phyloP scores from a whole-genome alignment of 768 basidiomycete species.

The Bullera alba region DNA sequence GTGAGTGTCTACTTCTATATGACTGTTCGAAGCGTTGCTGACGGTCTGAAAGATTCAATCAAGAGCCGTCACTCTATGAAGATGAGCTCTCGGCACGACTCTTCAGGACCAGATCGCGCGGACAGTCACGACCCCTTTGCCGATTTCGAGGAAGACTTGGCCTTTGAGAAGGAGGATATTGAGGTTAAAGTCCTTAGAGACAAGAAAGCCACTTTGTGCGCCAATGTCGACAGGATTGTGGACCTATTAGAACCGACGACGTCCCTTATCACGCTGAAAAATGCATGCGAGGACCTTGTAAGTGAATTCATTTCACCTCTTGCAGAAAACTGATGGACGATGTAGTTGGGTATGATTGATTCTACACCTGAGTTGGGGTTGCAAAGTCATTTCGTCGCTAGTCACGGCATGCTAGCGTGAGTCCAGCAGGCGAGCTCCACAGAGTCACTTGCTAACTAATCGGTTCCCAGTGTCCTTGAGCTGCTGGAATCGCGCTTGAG shows the following conservation, averaged over 20 bases:
- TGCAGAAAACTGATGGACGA: neutral
- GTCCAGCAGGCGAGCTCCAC: neutral
- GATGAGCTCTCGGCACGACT: conserved; percentile 51
- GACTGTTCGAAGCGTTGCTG: too few relatives aligned
- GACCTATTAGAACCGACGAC: conserved; percentile 77
- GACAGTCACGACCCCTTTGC: conserved; percentile 95
- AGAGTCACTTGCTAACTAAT: neutral
- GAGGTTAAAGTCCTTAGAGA: conserved; percentile 89
- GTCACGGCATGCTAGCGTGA: conserved; percentile 84
- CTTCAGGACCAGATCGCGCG: conserved; percentile 79
- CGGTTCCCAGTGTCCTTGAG: conserved; percentile 58
- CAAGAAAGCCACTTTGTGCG: conserved; percentile 80
- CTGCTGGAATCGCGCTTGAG: conserved; percentile 81
- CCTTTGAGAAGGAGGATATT: conserved; percentile 59
- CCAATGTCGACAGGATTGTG: conserved; percentile 71
- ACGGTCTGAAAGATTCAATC: neutral
- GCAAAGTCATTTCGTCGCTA: conserved; percentile 76
- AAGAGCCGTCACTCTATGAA: neutral
- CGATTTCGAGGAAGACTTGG: conserved; percentile 92
- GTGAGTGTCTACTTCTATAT: conserved; percentile 5
- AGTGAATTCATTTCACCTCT: conserved; percentile 24
- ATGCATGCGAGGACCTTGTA: conserved; percentile 83
- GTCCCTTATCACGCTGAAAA: conserved; percentile 65
- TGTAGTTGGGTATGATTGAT: conserved; percentile 70
- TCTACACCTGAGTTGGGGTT: conserved; percentile 69